These are phyloP conservation scores for Aphanomyces stellatus DNA, from an alignment of 352 stramenopile genomes.

Conservation along the genomic window DNA sequence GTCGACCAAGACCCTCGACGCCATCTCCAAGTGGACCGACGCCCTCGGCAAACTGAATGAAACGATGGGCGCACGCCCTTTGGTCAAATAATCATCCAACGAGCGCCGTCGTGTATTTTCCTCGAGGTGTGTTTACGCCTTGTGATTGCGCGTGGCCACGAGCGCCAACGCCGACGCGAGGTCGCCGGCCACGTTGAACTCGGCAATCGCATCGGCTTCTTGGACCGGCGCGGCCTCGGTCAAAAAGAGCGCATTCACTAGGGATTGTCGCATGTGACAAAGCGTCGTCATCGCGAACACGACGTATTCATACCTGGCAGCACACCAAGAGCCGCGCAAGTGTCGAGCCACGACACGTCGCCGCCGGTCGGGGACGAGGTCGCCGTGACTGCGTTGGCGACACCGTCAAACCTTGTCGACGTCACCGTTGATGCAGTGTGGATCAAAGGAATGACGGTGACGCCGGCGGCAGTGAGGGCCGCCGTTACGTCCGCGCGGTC, in stretches of 20 bases:
- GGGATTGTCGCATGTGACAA: too few species aligned
- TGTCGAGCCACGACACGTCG: neutral
- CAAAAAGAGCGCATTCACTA: neutral
- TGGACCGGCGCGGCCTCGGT: neutral
- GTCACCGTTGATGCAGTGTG: too few species aligned
- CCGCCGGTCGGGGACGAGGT: too few species aligned
- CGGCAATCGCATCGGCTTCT: neutral
- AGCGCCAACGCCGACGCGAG: neutral
- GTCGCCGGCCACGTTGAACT: neutral
- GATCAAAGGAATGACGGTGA: too few species aligned
- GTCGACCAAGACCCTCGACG: conserved; percentile 55
- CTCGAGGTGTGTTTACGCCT: neutral
- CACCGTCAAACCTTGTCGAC: too few species aligned
- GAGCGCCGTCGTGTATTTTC: conserved; percentile 6
- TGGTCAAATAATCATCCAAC: conserved; percentile 34
- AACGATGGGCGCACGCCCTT: conserved; percentile 33
- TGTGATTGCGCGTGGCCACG: neutral
- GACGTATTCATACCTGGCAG: neutral
- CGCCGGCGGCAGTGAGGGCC: too few species aligned
- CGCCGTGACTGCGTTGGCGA: too few species aligned
- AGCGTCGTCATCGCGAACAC: too few species aligned
- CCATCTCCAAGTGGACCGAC: conserved; percentile 50
- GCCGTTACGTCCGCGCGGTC: too few species aligned
- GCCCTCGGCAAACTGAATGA: conserved; percentile 43
- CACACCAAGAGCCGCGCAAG: neutral